phyloP scores from a whole-genome alignment of 495 filamentous ascomycete genomes.

The Penicillium arizonense region DNA sequence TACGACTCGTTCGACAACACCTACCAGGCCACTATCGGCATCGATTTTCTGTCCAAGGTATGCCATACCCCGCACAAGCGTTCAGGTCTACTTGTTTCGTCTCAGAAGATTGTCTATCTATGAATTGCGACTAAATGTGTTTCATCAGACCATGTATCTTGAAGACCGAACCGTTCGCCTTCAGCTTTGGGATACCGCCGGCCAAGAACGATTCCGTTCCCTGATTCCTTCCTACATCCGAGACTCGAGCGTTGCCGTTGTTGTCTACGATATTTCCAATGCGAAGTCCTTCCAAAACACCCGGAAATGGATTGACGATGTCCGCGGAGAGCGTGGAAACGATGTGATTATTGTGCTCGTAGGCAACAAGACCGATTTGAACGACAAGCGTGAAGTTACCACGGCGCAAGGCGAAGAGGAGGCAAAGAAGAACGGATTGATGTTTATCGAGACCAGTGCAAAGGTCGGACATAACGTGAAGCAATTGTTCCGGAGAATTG shows the following conservation, averaged over 20 bases:
- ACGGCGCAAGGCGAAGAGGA: conserved; percentile 94
- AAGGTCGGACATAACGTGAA: conserved; percentile 99
- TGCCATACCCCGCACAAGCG: conserved; percentile 11
- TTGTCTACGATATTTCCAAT: conserved; percentile 98
- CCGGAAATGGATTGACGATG: conserved; percentile 98
- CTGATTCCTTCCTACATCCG: conserved; percentile 98
- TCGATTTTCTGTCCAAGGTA: conserved; percentile 98
- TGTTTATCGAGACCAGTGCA: conserved; percentile 98
- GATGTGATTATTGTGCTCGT: conserved; percentile 98
- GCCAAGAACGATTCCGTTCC: conserved; percentile 94
- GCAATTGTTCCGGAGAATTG: conserved; percentile 92
- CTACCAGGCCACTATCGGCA: conserved; percentile 99
- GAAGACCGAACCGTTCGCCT: conserved; percentile 97
- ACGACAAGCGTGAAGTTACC: conserved; percentile 95
- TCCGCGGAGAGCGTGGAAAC: conserved; percentile 91
- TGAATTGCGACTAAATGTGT: conserved; percentile 3
- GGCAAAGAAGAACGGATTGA: conserved; percentile 93
- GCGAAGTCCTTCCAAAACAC: conserved; percentile 96
- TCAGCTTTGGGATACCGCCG: conserved; percentile 97
- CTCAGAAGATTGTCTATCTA: not conserved
- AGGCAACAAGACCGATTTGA: conserved; percentile 98
- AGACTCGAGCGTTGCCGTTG: conserved; percentile 93
- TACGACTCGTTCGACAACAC: conserved; percentile 99
- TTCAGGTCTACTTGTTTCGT: not conserved
- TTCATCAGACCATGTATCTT: conserved; percentile 89